phyloP scores from a whole-genome alignment of 345 rosid genomes.

The Cardamine chenopodiifolia region DNA sequence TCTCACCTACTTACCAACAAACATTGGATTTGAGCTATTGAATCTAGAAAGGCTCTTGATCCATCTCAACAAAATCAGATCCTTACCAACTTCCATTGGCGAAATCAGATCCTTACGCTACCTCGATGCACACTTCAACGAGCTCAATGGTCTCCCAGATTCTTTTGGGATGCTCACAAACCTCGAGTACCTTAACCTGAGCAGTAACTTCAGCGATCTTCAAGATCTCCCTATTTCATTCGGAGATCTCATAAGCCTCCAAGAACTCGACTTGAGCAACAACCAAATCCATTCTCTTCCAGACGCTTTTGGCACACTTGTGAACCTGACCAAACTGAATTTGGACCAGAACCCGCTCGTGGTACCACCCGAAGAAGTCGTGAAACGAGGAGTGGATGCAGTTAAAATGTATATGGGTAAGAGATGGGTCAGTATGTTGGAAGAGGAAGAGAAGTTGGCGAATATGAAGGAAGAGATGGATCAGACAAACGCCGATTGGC shows the following conservation, averaged over 20 bases:
- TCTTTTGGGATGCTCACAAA: conserved; percentile 65
- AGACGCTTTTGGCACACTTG: conserved; percentile 78
- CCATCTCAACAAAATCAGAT: conserved; percentile 77
- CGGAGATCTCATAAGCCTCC: conserved; percentile 75
- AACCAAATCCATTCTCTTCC: conserved; percentile 88
- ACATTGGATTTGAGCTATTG: conserved; percentile 70
- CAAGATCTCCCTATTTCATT: conserved; percentile 74
- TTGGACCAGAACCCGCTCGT: conserved; percentile 75
- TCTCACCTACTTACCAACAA: conserved; percentile 79
- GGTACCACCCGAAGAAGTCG: conserved; percentile 63
- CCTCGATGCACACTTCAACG: conserved; percentile 86
- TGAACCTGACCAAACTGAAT: conserved; percentile 66
- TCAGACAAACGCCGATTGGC: conserved; percentile 62
- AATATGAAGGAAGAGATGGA: conserved; percentile 57
- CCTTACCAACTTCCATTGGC: conserved; percentile 70
- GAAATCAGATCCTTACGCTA: conserved; percentile 67
- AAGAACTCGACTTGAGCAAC: conserved; percentile 87
- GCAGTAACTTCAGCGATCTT: conserved; percentile 81
- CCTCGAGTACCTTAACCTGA: conserved; percentile 71
- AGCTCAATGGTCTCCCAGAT: conserved; percentile 65
- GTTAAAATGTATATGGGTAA: conserved; percentile 72
- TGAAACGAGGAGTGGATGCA: conserved; percentile 73
- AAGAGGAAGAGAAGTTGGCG: conserved; percentile 65
- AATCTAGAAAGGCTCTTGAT: conserved; percentile 62
- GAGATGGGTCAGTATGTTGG: conserved; percentile 67